Evolutionary conservation across 371 early-diverging fungal species (phyloP).

Genomic region (Rhizomucor pusillus): DNA sequence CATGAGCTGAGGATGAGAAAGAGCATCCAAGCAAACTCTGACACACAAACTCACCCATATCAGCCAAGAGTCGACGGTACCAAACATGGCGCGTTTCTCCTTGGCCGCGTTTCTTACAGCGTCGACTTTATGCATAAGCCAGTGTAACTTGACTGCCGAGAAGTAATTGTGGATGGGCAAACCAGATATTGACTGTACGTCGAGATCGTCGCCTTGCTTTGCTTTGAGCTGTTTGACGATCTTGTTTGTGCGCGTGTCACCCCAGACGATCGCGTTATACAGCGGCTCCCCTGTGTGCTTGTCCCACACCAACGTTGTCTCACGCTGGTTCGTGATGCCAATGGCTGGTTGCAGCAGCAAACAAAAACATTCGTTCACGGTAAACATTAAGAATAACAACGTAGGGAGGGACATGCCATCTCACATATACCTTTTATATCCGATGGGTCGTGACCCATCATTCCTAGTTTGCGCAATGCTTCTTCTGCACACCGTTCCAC

Average conservation of each 20-base stretch:
- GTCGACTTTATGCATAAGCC: slow-evolving; percentile 80
- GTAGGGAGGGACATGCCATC: neutral
- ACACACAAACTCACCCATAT: slow-evolving; percentile 69
- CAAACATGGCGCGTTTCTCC: slow-evolving; percentile 57
- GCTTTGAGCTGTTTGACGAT: slow-evolving; percentile 29
- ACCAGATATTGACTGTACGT: slow-evolving; percentile 64
- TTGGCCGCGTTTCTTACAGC: slow-evolving; percentile 12
- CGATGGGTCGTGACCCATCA: slow-evolving; percentile 49
- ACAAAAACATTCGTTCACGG: too few species aligned
- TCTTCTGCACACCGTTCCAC: slow-evolving; percentile 68
- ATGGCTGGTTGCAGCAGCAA: slow-evolving; percentile 66
- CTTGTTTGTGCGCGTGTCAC: slow-evolving; percentile 33
- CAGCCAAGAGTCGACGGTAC: slow-evolving; percentile 93
- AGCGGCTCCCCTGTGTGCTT: slow-evolving; percentile 73
- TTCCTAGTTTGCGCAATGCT: slow-evolving; percentile 59
- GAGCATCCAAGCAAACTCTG: neutral
- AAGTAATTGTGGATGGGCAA: slow-evolving; percentile 92
- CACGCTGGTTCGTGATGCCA: slow-evolving; percentile 94
- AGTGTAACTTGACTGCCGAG: slow-evolving; percentile 84
- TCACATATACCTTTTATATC: slow-evolving; percentile 57
- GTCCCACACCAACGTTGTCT: slow-evolving; percentile 89
- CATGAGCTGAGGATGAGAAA: neutral
- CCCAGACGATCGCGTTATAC: slow-evolving; percentile 64
- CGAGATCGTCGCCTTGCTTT: slow-evolving; percentile 41
- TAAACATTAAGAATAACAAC: neutral